These are phyloP conservation scores for Akanthomyces muscarius DNA, from an alignment of 2,329 filamentous ascomycete species.

Conservation along the genomic window DNA sequence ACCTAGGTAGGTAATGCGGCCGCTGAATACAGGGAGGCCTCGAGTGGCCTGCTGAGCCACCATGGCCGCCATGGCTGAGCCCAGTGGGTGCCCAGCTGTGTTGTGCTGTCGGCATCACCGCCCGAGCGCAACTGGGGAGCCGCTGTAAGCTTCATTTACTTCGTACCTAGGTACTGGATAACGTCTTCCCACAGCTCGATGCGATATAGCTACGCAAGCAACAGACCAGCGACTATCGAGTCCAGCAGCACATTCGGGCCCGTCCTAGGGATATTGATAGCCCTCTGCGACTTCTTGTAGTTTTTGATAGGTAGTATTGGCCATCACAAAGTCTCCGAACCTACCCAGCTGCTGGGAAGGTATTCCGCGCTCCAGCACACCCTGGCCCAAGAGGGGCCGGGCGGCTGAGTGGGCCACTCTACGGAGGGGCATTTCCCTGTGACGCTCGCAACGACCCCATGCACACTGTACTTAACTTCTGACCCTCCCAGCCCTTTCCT, in stretches of 20 bases:
- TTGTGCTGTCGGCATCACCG: too few relatives aligned
- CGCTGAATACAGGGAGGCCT: not conserved
- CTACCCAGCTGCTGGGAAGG: too few relatives aligned
- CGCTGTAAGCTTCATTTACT: not conserved
- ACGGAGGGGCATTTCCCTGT: conserved; percentile 13
- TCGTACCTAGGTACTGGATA: not conserved
- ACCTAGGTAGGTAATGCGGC: not conserved
- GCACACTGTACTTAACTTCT: not conserved
- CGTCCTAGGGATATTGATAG: too few relatives aligned
- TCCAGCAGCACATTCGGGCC: too few relatives aligned
- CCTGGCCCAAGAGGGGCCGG: conserved; percentile 1
- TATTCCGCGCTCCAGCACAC: not conserved
- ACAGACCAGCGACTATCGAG: too few relatives aligned
- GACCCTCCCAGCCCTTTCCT: not conserved
- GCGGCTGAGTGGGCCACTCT: conserved; percentile 13
- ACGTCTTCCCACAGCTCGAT: too few relatives aligned
- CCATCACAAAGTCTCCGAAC: not conserved
- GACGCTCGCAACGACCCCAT: not conserved
- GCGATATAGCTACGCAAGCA: too few relatives aligned
- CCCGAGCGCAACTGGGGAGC: not conserved
- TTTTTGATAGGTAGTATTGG: not conserved
- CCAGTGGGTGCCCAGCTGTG: not conserved
- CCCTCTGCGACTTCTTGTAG: too few relatives aligned
- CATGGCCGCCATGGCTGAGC: not conserved
- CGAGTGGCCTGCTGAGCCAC: conserved; percentile 5